phyloP scores from a whole-genome alignment of 1,284 basidiomycete species.

The Afroboletus lepidellus region DNA sequence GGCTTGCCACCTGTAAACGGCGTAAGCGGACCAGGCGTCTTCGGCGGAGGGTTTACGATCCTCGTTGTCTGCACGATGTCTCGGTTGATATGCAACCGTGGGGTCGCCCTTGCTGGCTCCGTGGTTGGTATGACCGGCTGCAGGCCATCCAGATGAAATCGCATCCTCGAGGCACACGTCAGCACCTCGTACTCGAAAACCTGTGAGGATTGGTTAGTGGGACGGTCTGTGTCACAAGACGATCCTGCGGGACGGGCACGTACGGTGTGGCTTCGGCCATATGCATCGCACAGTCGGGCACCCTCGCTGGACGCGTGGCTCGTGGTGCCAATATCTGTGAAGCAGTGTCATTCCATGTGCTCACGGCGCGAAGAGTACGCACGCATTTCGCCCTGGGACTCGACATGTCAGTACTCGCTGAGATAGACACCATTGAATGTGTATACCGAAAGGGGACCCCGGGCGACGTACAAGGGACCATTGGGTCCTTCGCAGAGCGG shows the following conservation, averaged over 20 bases:
- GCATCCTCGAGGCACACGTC: conserved; percentile 20
- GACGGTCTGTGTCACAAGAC: background rate
- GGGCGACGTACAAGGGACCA: conserved; percentile 21
- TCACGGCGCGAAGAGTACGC: background rate
- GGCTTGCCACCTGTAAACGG: conserved; percentile 1
- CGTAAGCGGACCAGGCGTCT: background rate
- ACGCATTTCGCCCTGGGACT: conserved; percentile 23
- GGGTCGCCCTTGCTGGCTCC: background rate
- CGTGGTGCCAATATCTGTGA: conserved; percentile 21
- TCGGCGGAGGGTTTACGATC: background rate
- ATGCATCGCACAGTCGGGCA: conserved; percentile 13
- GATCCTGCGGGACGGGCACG: conserved; percentile 1
- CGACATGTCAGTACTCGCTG: conserved; percentile 8
- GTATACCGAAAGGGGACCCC: conserved; percentile 17
- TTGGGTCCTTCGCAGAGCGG: conserved; percentile 8
- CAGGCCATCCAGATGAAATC: conserved; percentile 15
- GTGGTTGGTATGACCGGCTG: background rate
- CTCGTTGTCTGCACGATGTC: background rate
- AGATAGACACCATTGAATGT: background rate
- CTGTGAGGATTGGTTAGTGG: conserved; percentile 7
- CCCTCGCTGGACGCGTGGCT: conserved; percentile 14
- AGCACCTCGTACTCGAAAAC: conserved; percentile 28
- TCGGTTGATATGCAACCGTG: background rate
- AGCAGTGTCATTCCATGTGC: background rate
- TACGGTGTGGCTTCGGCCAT: conserved; percentile 16